These are phyloP conservation scores for Skeletonema costatum DNA, from an alignment of 108 stramenopile species.

Conservation along the genomic window DNA sequence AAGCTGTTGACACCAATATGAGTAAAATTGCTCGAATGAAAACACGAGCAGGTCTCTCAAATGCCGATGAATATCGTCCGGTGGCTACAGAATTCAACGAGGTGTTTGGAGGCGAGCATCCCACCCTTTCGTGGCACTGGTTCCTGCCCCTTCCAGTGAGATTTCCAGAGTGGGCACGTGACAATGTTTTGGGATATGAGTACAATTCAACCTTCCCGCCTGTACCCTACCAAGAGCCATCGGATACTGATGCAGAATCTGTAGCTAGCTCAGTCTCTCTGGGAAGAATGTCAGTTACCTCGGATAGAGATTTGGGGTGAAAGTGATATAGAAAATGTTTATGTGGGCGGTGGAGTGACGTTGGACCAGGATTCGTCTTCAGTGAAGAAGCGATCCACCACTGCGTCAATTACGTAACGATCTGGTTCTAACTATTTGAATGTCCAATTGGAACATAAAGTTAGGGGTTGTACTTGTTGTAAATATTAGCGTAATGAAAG, in stretches of 20 bases:
- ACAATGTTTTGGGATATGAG: slow-evolving; percentile 81
- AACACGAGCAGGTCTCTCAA: slow-evolving; percentile 65
- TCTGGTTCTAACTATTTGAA: no score
- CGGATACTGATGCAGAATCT: slow-evolving; percentile 28
- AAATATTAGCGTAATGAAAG: neutral
- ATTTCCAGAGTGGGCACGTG: slow-evolving; percentile 76
- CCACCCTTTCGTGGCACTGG: slow-evolving; percentile 76
- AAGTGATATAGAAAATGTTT: neutral
- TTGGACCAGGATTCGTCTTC: neutral
- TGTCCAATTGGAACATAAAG: neutral
- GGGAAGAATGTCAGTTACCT: neutral
- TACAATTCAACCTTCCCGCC: slow-evolving; percentile 60
- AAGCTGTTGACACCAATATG: slow-evolving; percentile 84
- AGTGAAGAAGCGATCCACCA: neutral
- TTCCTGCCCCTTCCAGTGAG: slow-evolving; percentile 64
- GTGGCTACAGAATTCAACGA: slow-evolving; percentile 90
- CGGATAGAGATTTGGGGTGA: neutral
- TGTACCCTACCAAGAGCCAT: slow-evolving; percentile 56
- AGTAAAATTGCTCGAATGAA: slow-evolving; percentile 95
- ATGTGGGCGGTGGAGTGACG: neutral
- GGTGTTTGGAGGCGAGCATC: slow-evolving; percentile 89
- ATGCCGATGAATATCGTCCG: slow-evolving; percentile 63
- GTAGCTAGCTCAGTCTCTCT: slow-evolving; percentile 4
- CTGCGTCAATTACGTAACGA: neutral
- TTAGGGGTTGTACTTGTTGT: neutral